phyloP scores from a whole-genome alignment of 208 protist genomes.

The Acanthamoeba triangularis region DNA sequence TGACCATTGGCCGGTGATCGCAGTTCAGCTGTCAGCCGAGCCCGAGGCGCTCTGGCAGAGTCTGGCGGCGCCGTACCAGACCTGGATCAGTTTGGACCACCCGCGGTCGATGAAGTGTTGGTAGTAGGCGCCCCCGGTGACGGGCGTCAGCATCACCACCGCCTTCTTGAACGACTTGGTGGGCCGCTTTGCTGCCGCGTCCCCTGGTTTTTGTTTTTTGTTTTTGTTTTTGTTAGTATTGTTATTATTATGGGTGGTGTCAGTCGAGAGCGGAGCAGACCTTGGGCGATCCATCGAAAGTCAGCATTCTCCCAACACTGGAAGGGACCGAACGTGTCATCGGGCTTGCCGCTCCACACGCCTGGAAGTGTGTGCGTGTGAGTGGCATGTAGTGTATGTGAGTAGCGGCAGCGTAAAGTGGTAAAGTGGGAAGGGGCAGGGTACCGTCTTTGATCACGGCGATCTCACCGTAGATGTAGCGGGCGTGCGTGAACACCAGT shows the following conservation, averaged over 20 bases:
- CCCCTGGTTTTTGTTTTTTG: no score
- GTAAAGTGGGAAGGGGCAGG: background rate
- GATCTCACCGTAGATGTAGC: conserved; percentile 47
- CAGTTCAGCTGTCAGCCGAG: background rate
- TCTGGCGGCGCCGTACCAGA: background rate
- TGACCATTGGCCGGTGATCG: background rate
- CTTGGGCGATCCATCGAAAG: background rate
- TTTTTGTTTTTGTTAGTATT: no score
- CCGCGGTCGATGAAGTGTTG: conserved; percentile 66
- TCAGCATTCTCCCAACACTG: conserved; percentile 42
- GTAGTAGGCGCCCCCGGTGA: conserved; percentile 33
- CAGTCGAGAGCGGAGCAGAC: background rate
- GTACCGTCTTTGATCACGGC: background rate
- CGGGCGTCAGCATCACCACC: conserved; percentile 24
- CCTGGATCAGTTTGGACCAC: conserved; percentile 52
- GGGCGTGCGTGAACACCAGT: conserved; percentile 12
- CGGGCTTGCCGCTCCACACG: background rate
- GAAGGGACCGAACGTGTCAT: background rate
- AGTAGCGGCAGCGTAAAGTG: background rate
- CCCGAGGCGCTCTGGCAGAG: background rate
- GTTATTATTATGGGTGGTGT: background rate
- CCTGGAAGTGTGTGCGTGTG: background rate
- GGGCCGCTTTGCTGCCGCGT: background rate
- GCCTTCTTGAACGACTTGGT: background rate
- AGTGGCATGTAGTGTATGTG: background rate